phyloP scores from a whole-genome alignment of 2,329 filamentous ascomycete genomes.

The Penicillium thymicola region DNA sequence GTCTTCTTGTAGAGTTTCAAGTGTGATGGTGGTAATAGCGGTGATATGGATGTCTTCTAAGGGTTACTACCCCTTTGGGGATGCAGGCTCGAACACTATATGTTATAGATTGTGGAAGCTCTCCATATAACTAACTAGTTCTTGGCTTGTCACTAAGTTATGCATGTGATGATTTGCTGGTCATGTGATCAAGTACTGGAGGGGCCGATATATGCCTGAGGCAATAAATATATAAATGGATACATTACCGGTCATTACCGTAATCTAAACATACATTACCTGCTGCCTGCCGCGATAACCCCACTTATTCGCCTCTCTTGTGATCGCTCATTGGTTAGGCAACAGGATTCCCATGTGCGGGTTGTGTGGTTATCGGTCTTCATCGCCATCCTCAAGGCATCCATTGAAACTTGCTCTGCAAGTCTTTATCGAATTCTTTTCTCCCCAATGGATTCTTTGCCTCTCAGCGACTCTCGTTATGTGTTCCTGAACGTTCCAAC shows the following conservation, averaged over 20 bases:
- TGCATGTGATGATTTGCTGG: no score
- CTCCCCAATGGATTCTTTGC: conserved; percentile 9
- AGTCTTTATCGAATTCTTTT: conserved; percentile 6
- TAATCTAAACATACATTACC: conserved; percentile 11
- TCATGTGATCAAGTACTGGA: no score
- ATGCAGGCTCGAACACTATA: no score
- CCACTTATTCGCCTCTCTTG: not conserved
- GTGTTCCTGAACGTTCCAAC: conserved; percentile 11
- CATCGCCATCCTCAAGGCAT: conserved; percentile 21
- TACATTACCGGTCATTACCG: not conserved
- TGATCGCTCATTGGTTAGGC: conserved; percentile 40
- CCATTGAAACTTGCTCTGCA: conserved; percentile 13
- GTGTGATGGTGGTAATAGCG: no score
- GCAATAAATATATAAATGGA: not conserved
- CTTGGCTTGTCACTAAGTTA: no score
- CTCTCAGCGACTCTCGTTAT: conserved; percentile 12
- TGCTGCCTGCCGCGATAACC: conserved; percentile 34
- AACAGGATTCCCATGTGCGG: conserved; percentile 39
- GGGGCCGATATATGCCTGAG: not conserved
- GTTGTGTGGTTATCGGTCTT: conserved; percentile 27
- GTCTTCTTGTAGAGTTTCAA: no score
- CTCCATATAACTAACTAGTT: no score
- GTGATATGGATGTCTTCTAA: no score
- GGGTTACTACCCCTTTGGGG: no score
- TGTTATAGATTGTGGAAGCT: no score